A percentile compares a stretch with the other conserved stretches of the same genome.
Conservation (phyloP, 495 filamentous ascomycete species). For the Extremus antarcticus region DNA sequence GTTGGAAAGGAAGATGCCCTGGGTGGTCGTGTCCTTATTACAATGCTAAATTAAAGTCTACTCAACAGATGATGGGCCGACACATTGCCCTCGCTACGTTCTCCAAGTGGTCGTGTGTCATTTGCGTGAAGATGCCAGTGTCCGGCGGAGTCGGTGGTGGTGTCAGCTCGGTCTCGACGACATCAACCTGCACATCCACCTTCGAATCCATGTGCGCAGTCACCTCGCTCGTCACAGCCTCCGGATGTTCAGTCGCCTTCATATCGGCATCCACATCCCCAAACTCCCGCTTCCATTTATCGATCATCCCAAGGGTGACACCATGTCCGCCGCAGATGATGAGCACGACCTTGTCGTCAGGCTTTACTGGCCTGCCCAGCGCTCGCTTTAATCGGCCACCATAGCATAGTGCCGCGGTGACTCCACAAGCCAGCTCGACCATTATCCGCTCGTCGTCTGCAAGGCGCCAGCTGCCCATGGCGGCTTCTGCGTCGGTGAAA, state of each 20-base stretch:
- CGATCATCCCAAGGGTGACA: constrained; percentile 56
- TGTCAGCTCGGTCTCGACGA: neutral
- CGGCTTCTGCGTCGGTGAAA: constrained; percentile 70
- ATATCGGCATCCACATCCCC: constrained; percentile 18
- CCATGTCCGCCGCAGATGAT: constrained; percentile 79
- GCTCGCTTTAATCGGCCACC: constrained; percentile 49
- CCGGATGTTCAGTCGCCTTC: neutral
- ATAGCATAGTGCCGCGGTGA: constrained; percentile 45
- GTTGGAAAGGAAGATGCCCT: constrained; percentile 8
- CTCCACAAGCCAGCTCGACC: constrained; percentile 77
- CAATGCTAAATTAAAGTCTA: neutral
- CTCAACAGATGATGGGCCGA: too few relatives aligned
- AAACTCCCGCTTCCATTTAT: constrained; percentile 49
- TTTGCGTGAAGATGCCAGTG: too few relatives aligned
- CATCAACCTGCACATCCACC: neutral
- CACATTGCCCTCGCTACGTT: neutral
- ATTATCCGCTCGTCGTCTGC: constrained; percentile 72
- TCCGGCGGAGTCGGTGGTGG: neutral
- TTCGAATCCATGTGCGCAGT: constrained; percentile 10
- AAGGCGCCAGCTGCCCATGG: constrained; percentile 60
- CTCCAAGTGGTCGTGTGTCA: too few relatives aligned
- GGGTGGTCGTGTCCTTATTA: neutral
- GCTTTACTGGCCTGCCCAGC: constrained; percentile 46
- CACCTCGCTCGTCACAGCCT: constrained; percentile 19
- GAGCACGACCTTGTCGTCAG: constrained; percentile 63